Evolutionary conservation across 345 rosid species (phyloP).

Genomic region (Populus alba): DNA sequence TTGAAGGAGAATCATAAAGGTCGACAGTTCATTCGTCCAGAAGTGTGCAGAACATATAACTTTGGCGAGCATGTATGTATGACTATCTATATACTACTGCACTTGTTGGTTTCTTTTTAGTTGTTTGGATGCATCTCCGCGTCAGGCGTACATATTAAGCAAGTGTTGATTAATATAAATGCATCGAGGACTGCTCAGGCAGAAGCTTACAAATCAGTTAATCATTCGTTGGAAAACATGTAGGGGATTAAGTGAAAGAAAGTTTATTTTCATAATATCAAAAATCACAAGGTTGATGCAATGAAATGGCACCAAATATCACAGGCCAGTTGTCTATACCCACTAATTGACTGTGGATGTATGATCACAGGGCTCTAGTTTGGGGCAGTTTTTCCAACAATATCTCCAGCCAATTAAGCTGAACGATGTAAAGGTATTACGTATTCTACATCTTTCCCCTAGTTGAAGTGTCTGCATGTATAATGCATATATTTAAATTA

Average conservation of each 20-base stretch:
- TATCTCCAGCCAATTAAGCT: slow-evolving; percentile 91
- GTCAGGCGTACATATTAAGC: neutral
- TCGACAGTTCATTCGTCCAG: slow-evolving; percentile 89
- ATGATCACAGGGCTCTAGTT: slow-evolving; percentile 77
- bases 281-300: neutral
- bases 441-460: neutral
- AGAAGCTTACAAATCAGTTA: neutral
- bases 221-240: neutral
- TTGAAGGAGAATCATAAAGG: slow-evolving; percentile 86
- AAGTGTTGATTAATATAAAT: neutral
- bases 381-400: slow-evolving; percentile 87
- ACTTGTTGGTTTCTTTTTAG: neutral
- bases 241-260: neutral
- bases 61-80: slow-evolving; percentile 93
- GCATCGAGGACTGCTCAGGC: neutral
- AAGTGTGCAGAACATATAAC: slow-evolving; percentile 97
- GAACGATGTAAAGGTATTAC: slow-evolving; percentile 70
- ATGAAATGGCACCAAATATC: neutral
- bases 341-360: neutral
- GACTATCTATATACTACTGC: slow-evolving; percentile 16
- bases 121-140: neutral
- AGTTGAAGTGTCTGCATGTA: slow-evolving; percentile 7
- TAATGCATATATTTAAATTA: slow-evolving; percentile 7
- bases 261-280: neutral
- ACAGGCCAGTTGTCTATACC: neutral